A percentile compares a stretch with the other conserved stretches of the same genome.
Conservation (phyloP, 2,329 filamentous ascomycete genomes). For the Acarospora socialis region DNA sequence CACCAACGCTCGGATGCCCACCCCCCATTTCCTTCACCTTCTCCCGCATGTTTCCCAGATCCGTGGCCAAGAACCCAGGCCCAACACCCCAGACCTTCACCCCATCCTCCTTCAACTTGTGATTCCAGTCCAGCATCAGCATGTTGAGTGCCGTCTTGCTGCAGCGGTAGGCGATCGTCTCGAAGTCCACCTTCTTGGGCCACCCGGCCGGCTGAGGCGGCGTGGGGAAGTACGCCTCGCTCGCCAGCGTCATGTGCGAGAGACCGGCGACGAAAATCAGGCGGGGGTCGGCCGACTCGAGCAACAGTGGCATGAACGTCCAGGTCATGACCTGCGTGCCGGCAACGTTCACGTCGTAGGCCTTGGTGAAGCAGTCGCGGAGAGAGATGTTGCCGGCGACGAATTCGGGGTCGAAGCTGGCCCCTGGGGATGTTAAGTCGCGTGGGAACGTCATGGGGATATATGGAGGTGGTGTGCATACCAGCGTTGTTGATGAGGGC, state of each 20-base stretch:
- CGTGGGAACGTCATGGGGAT: too few species aligned
- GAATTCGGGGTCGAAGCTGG: slow-evolving; percentile 21
- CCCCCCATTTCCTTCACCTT: slow-evolving; percentile 15
- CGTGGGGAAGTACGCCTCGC: slow-evolving; percentile 16
- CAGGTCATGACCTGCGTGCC: slow-evolving; percentile 32
- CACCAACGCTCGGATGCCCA: slow-evolving; percentile 26
- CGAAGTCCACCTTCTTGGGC: slow-evolving; percentile 28
- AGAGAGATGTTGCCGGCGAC: slow-evolving; percentile 18
- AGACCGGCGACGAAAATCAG: slow-evolving; percentile 38
- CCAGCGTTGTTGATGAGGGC: slow-evolving; percentile 45
- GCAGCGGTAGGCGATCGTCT: slow-evolving; percentile 24
- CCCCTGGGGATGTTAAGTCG: slow-evolving; percentile 6
- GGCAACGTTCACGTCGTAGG: slow-evolving; percentile 38
- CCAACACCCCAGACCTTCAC: slow-evolving; percentile 35
- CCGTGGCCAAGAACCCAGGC: slow-evolving; percentile 35
- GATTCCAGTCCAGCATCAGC: slow-evolving; percentile 34
- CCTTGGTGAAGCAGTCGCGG: slow-evolving; percentile 31
- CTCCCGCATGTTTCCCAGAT: slow-evolving; percentile 24
- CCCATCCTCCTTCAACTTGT: slow-evolving; percentile 26
- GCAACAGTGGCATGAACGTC: slow-evolving; percentile 38
- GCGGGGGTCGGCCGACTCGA: slow-evolving; percentile 32
- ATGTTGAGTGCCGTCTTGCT: slow-evolving; percentile 36
- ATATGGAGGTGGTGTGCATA: too few species aligned
- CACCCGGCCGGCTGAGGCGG: slow-evolving; percentile 26
- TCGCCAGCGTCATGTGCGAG: slow-evolving; percentile 21